Evolutionary conservation across 306 rosid species (phyloP), one percentile per base, ranked within the genome.

Genomic region (Styphnolobium japonicum): DNA sequence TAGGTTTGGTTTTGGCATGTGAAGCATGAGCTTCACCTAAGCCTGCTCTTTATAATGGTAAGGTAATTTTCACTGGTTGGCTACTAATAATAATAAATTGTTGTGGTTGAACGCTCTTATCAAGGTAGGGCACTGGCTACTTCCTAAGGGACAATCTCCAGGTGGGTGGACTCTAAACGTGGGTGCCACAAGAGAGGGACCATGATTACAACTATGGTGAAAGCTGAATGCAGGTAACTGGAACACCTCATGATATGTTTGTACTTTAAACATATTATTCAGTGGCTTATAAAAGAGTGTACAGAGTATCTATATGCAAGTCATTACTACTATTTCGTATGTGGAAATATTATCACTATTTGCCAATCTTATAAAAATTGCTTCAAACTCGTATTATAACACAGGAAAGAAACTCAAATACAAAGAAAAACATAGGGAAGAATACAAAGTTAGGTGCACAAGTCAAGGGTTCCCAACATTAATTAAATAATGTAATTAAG

Each of bases 51-150:
- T 74, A 58, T 73, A 49, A 58, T 74, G 36, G 34, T 5, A 12
- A 8, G 34, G 49, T 53, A 57, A 53, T 42, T 68, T 36, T 45
- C 21, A n/a, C 21, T 62, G 33, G 1, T 21, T 42, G 19, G 19
- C 31, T 40, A 53, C 29, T 60, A 6, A 6, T n/a, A 4, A 61
- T 19, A 29, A 27, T 65, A 61, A 64, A 49, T 27, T 3, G 29
- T 27, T 78, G 34, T 49, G 72, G 83, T 85, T 71, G 82, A 29
- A 78, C 23, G 19, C 73, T 80, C 77, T 56, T 25, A 65, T 80
- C 80, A 65, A 37, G 46, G 80, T 80, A 75, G 82, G 79, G 67
- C 45, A 70, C 34, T 76, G 22, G 23, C 78, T 51, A 63, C 75
- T 33, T 18, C 62, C 0, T 6, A 21, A 61, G 80, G 42, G 66